Conservation (phyloP, 805 yeast species). For the Pichia nakasei region DNA sequence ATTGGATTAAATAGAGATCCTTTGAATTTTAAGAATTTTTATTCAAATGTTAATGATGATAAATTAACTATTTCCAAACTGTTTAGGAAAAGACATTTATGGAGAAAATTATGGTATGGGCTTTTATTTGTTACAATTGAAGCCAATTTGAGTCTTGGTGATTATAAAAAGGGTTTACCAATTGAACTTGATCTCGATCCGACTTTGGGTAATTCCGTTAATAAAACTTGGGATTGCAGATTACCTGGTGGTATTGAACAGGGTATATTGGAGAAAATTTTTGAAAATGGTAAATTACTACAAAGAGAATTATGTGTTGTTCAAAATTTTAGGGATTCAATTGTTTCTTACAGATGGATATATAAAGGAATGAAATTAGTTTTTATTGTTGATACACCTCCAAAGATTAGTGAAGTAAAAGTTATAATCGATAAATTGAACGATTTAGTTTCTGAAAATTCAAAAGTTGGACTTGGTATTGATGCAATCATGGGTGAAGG, state of each 20-base stretch:
- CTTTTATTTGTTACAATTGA: constrained; percentile 27
- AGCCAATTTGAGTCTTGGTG: constrained; percentile 30
- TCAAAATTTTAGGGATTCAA: constrained; percentile 37
- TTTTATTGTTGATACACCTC: constrained; percentile 27
- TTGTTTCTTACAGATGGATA: constrained; percentile 36
- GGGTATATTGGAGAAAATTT: constrained; percentile 28
- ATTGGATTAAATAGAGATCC: constrained; percentile 45
- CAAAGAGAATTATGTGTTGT: constrained; percentile 38
- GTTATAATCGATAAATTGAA: constrained; percentile 20
- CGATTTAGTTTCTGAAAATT: constrained; percentile 24
- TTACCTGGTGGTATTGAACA: constrained; percentile 31
- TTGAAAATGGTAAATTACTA: constrained; percentile 22
- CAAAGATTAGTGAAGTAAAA: constrained; percentile 27
- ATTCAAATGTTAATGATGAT: constrained; percentile 20
- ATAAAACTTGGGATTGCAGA: constrained; percentile 30
- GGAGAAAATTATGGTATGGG: constrained; percentile 34
- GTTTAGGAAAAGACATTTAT: constrained; percentile 29
- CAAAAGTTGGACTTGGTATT: constrained; percentile 21
- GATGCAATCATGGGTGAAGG: constrained; percentile 16
- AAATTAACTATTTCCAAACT: constrained; percentile 23
- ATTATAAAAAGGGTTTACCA: constrained; percentile 28
- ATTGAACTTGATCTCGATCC: constrained; percentile 31
- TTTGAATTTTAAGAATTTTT: constrained; percentile 29
- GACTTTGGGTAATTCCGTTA: constrained; percentile 22
- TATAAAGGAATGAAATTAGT: constrained; percentile 32